A percentile compares a stretch with the other conserved stretches of the same genome.
Evolutionary conservation across 805 yeast species (phyloP).

Genomic region (Candida taoyuanica): DNA sequence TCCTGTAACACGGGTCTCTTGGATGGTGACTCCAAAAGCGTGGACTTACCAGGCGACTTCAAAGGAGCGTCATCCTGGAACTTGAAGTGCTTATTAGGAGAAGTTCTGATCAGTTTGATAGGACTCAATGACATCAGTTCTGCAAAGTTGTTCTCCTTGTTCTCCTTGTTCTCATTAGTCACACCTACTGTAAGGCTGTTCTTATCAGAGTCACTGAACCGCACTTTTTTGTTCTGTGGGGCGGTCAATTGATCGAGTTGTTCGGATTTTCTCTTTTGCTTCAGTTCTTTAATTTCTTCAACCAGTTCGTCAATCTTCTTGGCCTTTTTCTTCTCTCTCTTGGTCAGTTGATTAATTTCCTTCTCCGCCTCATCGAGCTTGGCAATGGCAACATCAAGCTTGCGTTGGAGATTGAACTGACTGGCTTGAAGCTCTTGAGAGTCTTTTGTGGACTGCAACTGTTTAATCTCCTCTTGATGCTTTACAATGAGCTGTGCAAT

Average conservation of each 20-base stretch:
- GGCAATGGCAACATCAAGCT: conserved; percentile 5
- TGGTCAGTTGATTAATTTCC: conserved; percentile 11
- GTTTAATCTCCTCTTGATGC: background rate
- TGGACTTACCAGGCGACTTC: conserved; percentile 7
- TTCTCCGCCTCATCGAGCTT: conserved; percentile 12
- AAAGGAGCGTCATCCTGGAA: conserved; percentile 12
- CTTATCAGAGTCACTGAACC: conserved; percentile 14
- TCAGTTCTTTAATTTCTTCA: conserved; percentile 2
- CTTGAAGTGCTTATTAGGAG: conserved; percentile 21
- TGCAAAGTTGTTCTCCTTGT: conserved; percentile 9
- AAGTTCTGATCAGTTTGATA: conserved; percentile 11
- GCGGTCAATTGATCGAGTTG: background rate
- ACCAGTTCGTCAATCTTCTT: conserved; percentile 14
- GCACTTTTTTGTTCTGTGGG: conserved; percentile 11
- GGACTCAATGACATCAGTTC: conserved; percentile 16
- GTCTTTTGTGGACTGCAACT: background rate
- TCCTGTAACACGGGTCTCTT: conserved; percentile 14
- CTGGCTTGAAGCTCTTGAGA: too few species aligned
- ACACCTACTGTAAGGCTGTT: conserved; percentile 2
- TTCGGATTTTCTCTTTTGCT: conserved; percentile 19
- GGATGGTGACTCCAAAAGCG: conserved; percentile 11
- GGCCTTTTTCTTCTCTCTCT: conserved; percentile 16
- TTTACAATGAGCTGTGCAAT: background rate
- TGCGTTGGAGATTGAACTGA: too few species aligned
- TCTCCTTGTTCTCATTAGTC: conserved; percentile 8